Evolutionary conservation across 441 rosid genomes (phyloP).

Genomic region (Brassica hybrid): DNA sequence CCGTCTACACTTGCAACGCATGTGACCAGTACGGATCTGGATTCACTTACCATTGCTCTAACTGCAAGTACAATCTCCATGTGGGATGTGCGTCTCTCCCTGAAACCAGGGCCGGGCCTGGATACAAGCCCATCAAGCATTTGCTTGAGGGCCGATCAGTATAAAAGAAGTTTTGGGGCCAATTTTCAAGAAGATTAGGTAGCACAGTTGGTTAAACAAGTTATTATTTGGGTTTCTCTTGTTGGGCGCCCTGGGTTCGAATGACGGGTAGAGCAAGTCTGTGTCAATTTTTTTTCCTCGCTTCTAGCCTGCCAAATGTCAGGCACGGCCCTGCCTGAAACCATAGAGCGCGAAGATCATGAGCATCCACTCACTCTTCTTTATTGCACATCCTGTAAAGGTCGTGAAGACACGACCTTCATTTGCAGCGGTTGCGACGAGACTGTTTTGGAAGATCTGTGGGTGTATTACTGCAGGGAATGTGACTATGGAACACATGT

Average conservation of each 20-base stretch:
- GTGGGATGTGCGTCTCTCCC: background rate
- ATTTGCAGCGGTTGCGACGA: background rate
- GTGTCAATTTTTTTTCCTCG: too few species aligned
- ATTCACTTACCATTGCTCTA: background rate
- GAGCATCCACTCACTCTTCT: background rate
- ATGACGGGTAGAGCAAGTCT: too few species aligned
- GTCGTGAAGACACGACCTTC: background rate
- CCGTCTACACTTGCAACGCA: background rate
- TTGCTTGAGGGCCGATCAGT: too few species aligned
- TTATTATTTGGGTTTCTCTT: too few species aligned
- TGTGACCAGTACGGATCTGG: conserved; percentile 4
- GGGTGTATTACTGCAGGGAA: background rate
- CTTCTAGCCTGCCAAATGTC: too few species aligned
- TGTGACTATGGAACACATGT: conserved; percentile 6
- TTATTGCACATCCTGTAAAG: background rate
- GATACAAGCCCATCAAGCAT: too few species aligned
- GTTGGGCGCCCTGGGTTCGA: too few species aligned
- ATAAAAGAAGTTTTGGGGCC: too few species aligned
- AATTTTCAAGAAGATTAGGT: too few species aligned
- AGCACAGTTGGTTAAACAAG: too few species aligned
- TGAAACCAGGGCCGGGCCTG: too few species aligned
- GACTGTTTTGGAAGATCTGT: background rate
- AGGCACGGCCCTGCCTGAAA: too few species aligned
- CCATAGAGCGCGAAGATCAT: background rate
- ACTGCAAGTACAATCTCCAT: background rate